These are phyloP conservation scores for Acanthamoeba sp. DNA, from an alignment of 208 protist species.

Conservation along the genomic window DNA sequence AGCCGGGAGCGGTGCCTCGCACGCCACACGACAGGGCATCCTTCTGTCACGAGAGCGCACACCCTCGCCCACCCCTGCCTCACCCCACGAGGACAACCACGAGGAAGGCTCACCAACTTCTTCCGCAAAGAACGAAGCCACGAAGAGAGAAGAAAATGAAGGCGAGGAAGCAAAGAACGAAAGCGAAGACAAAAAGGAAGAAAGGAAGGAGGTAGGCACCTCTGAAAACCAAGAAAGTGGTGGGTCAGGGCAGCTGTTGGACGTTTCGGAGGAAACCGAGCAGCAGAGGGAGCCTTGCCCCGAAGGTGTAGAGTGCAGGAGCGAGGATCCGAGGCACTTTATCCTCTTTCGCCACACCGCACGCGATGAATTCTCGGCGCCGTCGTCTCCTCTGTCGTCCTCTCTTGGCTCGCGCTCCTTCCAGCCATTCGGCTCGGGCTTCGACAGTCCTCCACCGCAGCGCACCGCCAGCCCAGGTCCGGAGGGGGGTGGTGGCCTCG, in stretches of 20 bases:
- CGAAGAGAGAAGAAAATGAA: neutral
- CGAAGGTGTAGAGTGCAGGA: neutral
- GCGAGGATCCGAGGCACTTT: conserved; percentile 34
- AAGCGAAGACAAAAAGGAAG: neutral
- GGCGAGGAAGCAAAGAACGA: neutral
- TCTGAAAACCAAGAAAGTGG: neutral
- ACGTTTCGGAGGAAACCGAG: conserved; percentile 7
- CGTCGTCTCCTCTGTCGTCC: neutral
- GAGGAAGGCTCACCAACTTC: neutral
- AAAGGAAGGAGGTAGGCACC: neutral
- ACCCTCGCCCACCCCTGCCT: neutral
- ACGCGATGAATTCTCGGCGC: neutral
- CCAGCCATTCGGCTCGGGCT: neutral
- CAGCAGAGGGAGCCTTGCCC: conserved; percentile 25
- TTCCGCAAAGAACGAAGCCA: no score
- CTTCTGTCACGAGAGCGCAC: neutral
- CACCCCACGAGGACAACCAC: neutral
- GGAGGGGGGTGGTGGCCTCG: neutral
- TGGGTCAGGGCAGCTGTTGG: neutral
- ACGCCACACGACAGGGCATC: neutral
- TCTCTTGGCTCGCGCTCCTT: neutral
- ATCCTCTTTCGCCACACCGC: conserved; percentile 11
- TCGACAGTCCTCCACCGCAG: neutral
- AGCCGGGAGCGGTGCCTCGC: neutral
- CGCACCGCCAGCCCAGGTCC: neutral